These are phyloP conservation scores for Penium margaritaceum DNA, from an alignment of 139 green algal species.

Conservation along the genomic window DNA sequence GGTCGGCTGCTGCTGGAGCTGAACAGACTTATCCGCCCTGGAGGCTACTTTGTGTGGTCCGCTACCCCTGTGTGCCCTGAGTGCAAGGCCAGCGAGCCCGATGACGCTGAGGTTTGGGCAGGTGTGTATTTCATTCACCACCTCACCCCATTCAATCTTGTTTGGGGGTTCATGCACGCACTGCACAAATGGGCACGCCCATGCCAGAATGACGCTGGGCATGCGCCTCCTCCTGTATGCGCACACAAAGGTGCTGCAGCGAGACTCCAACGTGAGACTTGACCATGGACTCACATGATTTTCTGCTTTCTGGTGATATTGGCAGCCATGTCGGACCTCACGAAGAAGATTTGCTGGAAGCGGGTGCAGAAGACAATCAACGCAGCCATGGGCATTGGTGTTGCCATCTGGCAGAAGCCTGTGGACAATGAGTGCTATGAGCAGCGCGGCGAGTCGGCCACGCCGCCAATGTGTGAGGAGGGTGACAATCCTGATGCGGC, in stretches of 20 bases:
- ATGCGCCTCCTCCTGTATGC: background rate
- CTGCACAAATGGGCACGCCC: no score
- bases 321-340: constrained; percentile 14
- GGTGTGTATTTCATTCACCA: background rate
- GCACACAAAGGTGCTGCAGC: background rate
- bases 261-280: background rate
- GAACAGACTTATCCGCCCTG: constrained; percentile 29
- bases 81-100: constrained; percentile 7
- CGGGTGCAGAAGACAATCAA: constrained; percentile 10
- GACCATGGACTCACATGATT: background rate
- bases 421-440: constrained; percentile 36
- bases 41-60: constrained; percentile 38
- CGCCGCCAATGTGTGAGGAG: constrained; percentile 14
- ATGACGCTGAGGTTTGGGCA: constrained; percentile 20
- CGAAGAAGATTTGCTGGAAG: constrained; percentile 23
- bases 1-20: constrained; percentile 34
- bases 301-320: background rate
- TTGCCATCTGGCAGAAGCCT: constrained; percentile 36
- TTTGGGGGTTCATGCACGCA: background rate
- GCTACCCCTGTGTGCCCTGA: constrained; percentile 22
- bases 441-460: background rate
- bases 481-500: constrained; percentile 36
- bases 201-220: no score
- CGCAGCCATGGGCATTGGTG: background rate
- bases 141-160: background rate